A percentile compares a stretch with the other conserved stretches of the same genome.
phyloP scores from a whole-genome alignment of 176 grass and related monocot species.

The Eragrostis nindensis region DNA sequence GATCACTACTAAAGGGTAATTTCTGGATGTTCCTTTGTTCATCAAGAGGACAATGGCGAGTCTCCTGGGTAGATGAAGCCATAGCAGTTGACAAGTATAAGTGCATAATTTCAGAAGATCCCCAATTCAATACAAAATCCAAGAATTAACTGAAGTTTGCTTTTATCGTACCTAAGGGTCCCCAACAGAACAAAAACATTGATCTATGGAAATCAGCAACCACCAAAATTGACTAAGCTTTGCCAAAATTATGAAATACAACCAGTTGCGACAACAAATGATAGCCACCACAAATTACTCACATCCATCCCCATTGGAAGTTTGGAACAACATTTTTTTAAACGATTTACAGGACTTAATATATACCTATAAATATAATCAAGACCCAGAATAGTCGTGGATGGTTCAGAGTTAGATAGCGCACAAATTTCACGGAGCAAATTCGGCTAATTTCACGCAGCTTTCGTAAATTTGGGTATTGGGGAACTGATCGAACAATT shows the following conservation, averaged over 20 bases:
- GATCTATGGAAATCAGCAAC: not conserved
- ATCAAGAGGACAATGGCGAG: no score
- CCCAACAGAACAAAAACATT: not conserved
- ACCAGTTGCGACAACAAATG: not conserved
- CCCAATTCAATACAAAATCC: conserved; percentile 23
- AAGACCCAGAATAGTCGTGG: not conserved
- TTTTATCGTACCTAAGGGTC: not conserved
- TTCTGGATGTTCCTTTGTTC: no score
- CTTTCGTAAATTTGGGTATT: not conserved
- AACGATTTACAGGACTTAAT: not conserved
- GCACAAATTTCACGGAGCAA: not conserved
- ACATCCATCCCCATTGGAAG: not conserved
- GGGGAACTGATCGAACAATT: not conserved
- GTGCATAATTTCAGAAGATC: not conserved
- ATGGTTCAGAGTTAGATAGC: not conserved
- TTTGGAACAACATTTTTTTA: no score
- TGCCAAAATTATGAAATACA: not conserved
- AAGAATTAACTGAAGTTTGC: conserved; percentile 4
- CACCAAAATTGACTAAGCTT: not conserved
- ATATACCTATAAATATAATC: not conserved
- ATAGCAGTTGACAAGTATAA: conserved; percentile 5
- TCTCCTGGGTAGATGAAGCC: conserved; percentile 3
- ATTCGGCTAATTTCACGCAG: not conserved
- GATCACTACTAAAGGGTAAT: no score
- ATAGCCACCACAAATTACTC: not conserved